phyloP scores from a whole-genome alignment of 2,329 filamentous ascomycete genomes.

The Lecanoromycetidae sp. region DNA sequence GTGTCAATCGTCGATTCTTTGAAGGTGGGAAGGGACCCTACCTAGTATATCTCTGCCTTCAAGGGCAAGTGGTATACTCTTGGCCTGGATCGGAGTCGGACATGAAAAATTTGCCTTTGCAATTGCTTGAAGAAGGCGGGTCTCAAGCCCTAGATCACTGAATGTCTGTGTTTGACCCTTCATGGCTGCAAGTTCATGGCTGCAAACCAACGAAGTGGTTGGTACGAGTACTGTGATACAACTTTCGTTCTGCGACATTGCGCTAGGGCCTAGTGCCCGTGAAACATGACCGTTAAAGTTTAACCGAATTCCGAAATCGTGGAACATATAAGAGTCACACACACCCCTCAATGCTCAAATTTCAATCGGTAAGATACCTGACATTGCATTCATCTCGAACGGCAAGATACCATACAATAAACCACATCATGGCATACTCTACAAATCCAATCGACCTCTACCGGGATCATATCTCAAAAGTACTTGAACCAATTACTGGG shows the following conservation, averaged over 20 bases:
- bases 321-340: too few relatives aligned
- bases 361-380: too few relatives aligned
- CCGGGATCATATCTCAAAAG: slow-evolving; percentile 60
- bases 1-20: neutral
- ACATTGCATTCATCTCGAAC: too few relatives aligned
- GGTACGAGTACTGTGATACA: too few relatives aligned
- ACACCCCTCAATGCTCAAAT: too few relatives aligned
- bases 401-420: too few relatives aligned
- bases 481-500: slow-evolving; percentile 56
- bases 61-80: slow-evolving; percentile 76
- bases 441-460: slow-evolving; percentile 36
- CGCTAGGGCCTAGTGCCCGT: too few relatives aligned
- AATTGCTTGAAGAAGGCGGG: slow-evolving; percentile 74
- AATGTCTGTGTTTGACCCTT: slow-evolving; percentile 51
- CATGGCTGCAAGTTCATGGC: slow-evolving; percentile 31
- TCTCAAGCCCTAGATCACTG: slow-evolving; percentile 64
- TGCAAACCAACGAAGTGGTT: too few relatives aligned
- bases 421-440: too few relatives aligned
- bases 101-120: slow-evolving; percentile 70
- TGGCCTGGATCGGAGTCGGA: slow-evolving; percentile 79
- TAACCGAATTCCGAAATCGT: too few relatives aligned
- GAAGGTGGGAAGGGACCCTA: slow-evolving; percentile 20
- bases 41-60: slow-evolving; percentile 75
- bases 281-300: too few relatives aligned
- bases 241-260: too few relatives aligned